Conservation (phyloP, 129 eudicot species). For the Rutidosis leptorrhynchoides region DNA sequence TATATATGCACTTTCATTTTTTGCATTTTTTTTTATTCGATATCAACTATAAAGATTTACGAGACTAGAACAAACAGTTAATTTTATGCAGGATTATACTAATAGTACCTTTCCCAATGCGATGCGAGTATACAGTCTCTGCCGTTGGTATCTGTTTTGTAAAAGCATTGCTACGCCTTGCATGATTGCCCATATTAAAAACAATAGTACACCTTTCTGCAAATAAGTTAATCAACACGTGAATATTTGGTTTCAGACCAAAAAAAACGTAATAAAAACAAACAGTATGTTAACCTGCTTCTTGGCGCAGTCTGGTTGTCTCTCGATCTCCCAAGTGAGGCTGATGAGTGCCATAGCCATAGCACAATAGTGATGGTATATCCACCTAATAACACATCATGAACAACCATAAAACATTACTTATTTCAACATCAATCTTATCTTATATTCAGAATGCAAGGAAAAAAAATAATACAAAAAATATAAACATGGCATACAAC, state of each 20-base stretch:
- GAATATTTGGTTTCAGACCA: slow-evolving; percentile 1
- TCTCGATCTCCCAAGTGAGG: slow-evolving; percentile 95
- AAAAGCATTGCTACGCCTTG: slow-evolving; percentile 97
- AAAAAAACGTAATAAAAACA: slow-evolving; percentile 4
- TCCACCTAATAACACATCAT: slow-evolving; percentile 91
- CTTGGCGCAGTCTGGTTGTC: slow-evolving; percentile 74
- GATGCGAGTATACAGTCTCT: slow-evolving; percentile 93
- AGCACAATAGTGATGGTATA: slow-evolving; percentile 94
- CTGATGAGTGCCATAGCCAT: slow-evolving; percentile 97
- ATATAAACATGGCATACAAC: slow-evolving; percentile 1
- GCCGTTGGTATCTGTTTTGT: slow-evolving; percentile 93
- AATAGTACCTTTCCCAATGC: slow-evolving; percentile 85
- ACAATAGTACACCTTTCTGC: slow-evolving; percentile 85
- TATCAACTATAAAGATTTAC: not conserved
- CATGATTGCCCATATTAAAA: slow-evolving; percentile 90
- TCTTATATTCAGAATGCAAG: slow-evolving; percentile 10
- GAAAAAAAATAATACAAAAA: not conserved
- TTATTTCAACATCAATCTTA: slow-evolving; percentile 12
- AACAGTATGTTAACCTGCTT: slow-evolving; percentile 54
- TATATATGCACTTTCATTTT: not conserved
- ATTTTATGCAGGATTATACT: not conserved
- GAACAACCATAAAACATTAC: slow-evolving; percentile 12
- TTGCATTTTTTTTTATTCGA: not conserved
- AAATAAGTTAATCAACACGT: slow-evolving; percentile 24
- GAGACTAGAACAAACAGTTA: not conserved